Conservation (phyloP, 2,329 filamentous ascomycete genomes). For the Orbilia ellipsospora region DNA sequence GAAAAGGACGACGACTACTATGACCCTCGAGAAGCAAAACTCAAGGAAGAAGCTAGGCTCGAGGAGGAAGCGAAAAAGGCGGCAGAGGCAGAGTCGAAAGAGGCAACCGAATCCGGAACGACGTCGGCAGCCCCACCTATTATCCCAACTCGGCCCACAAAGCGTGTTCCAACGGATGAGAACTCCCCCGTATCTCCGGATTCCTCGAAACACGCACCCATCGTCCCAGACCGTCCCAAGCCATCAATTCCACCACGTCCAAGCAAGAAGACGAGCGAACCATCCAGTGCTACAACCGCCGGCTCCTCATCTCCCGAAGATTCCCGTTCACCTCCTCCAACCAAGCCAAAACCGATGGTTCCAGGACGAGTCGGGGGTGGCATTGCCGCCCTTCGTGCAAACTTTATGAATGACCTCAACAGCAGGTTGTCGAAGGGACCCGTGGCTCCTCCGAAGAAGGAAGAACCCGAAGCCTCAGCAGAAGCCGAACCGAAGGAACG, state of each 20-base stretch:
- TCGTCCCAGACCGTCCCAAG: conserved; percentile 57
- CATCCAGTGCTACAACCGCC: conserved; percentile 66
- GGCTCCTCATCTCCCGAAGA: conserved; percentile 53
- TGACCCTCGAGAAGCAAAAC: conserved; percentile 61
- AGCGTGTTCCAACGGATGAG: conserved; percentile 49
- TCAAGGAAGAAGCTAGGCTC: conserved; percentile 28
- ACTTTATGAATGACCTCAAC: conserved; percentile 93
- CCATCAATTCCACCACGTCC: conserved; percentile 59
- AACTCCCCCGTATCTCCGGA: conserved; percentile 57
- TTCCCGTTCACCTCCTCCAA: conserved; percentile 24
- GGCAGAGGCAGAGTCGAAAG: background rate
- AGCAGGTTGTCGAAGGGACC: conserved; percentile 87
- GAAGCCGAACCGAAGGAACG: conserved; percentile 36
- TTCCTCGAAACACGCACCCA: conserved; percentile 26
- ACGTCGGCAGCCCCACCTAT: conserved; percentile 16
- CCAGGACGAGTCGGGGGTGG: conserved; percentile 82
- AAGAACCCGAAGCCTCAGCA: conserved; percentile 63
- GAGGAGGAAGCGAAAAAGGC: background rate
- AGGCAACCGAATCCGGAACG: conserved; percentile 23
- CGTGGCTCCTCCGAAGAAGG: conserved; percentile 71
- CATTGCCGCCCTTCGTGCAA: conserved; percentile 88
- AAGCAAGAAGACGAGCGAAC: conserved; percentile 63
- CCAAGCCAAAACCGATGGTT: conserved; percentile 83
- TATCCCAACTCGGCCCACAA: conserved; percentile 30
- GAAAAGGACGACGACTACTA: conserved; percentile 64